A percentile compares a stretch with the other conserved stretches of the same genome.
Conservation (phyloP, 2,329 filamentous ascomycete genomes). For the Chaetomium globosum region DNA sequence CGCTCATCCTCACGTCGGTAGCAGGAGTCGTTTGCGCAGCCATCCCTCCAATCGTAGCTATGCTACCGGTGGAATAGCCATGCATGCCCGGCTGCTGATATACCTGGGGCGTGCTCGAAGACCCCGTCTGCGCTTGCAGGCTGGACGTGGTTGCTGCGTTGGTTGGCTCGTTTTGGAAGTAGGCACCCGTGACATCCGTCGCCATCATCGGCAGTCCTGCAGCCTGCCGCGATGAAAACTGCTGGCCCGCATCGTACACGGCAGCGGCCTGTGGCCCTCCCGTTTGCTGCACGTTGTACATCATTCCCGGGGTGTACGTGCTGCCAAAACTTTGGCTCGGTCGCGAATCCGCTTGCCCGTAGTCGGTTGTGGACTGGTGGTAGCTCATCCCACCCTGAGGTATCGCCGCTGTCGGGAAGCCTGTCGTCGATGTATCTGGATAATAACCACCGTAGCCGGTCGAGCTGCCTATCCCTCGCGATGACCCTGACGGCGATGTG, state of each 20-base stretch:
- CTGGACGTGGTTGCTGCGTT: constrained; percentile 61
- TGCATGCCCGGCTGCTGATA: constrained; percentile 65
- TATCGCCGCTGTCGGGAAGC: constrained; percentile 59
- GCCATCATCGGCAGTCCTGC: constrained; percentile 76
- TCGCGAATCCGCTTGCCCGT: constrained; percentile 61
- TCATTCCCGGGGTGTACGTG: constrained; percentile 66
- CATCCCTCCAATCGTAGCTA: constrained; percentile 53
- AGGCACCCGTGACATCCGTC: constrained; percentile 67
- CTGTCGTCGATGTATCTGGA: constrained; percentile 52
- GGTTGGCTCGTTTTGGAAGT: constrained; percentile 70
- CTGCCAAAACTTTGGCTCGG: constrained; percentile 57
- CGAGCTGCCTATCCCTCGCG: constrained; percentile 57
- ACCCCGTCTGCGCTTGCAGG: constrained; percentile 54
- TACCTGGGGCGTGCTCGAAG: constrained; percentile 58
- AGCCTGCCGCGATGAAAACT: constrained; percentile 75
- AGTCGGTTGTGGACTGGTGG: constrained; percentile 62
- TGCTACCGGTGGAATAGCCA: constrained; percentile 51
- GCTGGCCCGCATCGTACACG: constrained; percentile 75
- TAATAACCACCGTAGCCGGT: constrained; percentile 63
- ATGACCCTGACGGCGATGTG: constrained; percentile 50
- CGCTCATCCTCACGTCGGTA: constrained; percentile 55
- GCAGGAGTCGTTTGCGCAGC: constrained; percentile 45
- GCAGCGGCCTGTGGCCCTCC: constrained; percentile 57
- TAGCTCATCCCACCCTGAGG: constrained; percentile 55
- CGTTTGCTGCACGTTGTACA: constrained; percentile 74